Conservation (phyloP, 1,284 basidiomycete species). For the Leccinum pachyderme region DNA sequence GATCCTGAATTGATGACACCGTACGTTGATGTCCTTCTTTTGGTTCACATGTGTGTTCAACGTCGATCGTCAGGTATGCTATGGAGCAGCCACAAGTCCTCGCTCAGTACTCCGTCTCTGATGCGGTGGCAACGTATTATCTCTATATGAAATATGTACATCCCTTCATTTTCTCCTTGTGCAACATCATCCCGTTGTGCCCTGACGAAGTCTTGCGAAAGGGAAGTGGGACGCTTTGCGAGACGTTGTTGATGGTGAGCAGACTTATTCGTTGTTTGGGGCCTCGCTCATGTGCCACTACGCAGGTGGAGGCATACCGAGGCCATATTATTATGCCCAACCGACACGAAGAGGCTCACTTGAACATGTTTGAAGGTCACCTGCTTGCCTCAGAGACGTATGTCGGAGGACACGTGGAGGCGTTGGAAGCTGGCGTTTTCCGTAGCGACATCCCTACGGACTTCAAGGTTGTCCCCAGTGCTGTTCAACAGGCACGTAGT, state of each 20-base stretch:
- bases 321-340: conserved; percentile 98
- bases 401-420: conserved; percentile 98
- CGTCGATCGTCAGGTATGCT: conserved; percentile 70
- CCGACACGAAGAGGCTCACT: conserved; percentile 90
- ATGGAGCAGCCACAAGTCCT: conserved; percentile 94
- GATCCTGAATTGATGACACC: conserved; percentile 99
- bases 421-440: conserved; percentile 97
- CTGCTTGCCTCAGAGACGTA: conserved; percentile 96
- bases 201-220: conserved; percentile 97
- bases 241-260: conserved; percentile 95
- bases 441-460: conserved; percentile 93
- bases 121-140: conserved; percentile 99
- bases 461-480: conserved; percentile 91
- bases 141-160: conserved; percentile 99
- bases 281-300: conserved; percentile 4
- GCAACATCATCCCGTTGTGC: conserved; percentile 97
- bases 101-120: conserved; percentile 98
- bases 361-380: conserved; percentile 95
- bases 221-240: conserved; percentile 94
- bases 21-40: conserved; percentile 44
- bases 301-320: conserved; percentile 91
- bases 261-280: background rate
- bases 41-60: conserved; percentile 1
- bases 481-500: conserved; percentile 74
- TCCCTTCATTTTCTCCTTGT: conserved; percentile 98